Conservation (phyloP, 2,329 filamentous ascomycete species). For the Escovopsis weberi region DNA sequence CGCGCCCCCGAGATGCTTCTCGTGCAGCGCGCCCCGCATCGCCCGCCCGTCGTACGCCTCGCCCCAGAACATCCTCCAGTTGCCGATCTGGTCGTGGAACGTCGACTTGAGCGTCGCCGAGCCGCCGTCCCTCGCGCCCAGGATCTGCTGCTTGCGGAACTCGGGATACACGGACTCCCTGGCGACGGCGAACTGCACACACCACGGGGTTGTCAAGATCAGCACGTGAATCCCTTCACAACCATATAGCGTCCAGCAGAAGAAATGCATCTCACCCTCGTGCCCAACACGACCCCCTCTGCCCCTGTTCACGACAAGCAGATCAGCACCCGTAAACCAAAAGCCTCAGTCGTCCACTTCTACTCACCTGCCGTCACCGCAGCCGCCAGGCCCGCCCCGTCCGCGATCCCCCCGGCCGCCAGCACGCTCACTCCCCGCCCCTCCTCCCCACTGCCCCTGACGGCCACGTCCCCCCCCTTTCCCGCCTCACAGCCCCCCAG, state of each 20-base stretch:
- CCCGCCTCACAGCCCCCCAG: slow-evolving; percentile 14
- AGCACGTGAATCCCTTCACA: not conserved
- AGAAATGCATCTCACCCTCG: slow-evolving; percentile 16
- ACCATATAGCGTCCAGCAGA: not conserved
- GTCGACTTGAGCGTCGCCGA: slow-evolving; percentile 30
- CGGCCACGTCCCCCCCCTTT: too few relatives aligned
- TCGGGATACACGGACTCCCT: slow-evolving; percentile 28
- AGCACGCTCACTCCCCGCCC: slow-evolving; percentile 26
- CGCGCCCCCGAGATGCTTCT: slow-evolving; percentile 24
- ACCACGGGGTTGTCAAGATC: not conserved
- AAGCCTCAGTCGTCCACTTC: slow-evolving; percentile 2
- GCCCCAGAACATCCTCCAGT: slow-evolving; percentile 25
- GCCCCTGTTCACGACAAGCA: slow-evolving; percentile 18
- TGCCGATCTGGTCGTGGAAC: slow-evolving; percentile 27
- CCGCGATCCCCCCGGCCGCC: slow-evolving; percentile 45
- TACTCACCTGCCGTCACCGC: slow-evolving; percentile 36
- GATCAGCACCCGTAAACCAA: not conserved
- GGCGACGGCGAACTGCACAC: slow-evolving; percentile 26
- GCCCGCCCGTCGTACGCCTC: slow-evolving; percentile 29
- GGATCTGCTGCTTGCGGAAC: slow-evolving; percentile 24
- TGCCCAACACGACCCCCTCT: slow-evolving; percentile 30
- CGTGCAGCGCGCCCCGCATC: slow-evolving; percentile 24
- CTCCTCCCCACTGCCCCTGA: slow-evolving; percentile 14
- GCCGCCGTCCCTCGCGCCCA: slow-evolving; percentile 29
- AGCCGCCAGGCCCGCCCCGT: slow-evolving; percentile 40